Conservation (phyloP, 805 yeast genomes). For the Barnettozyma sucrosica region DNA sequence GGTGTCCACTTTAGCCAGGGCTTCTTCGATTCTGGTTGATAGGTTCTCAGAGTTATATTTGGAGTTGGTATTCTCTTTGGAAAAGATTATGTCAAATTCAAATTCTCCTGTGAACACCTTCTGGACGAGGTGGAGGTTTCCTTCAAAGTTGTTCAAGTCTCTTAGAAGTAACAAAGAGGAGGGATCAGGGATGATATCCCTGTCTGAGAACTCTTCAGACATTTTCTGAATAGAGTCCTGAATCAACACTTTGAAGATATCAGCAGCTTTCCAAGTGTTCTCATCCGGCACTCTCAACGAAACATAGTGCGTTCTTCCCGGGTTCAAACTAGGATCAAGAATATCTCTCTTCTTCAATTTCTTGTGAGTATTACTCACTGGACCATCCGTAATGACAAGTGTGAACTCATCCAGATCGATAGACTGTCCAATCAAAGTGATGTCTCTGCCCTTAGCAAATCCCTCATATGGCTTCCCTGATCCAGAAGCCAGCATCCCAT, state of each 20-base stretch:
- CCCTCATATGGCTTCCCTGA: conserved; percentile 30
- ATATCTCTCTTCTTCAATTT: conserved; percentile 22
- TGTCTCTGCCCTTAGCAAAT: conserved; percentile 29
- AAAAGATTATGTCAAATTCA: conserved; percentile 67
- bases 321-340: conserved; percentile 45
- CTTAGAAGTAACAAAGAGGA: conserved; percentile 49
- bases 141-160: conserved; percentile 54
- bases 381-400: conserved; percentile 53
- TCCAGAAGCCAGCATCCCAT: conserved; percentile 36
- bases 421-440: conserved; percentile 46
- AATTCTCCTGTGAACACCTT: conserved; percentile 67
- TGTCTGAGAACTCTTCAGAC: conserved; percentile 20
- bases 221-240: conserved; percentile 60
- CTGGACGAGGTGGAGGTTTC: conserved; percentile 77
- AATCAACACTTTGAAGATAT: conserved; percentile 61
- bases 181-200: conserved; percentile 27
- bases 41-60: conserved; percentile 32
- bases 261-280: conserved; percentile 72
- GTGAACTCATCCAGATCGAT: conserved; percentile 64
- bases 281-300: conserved; percentile 68
- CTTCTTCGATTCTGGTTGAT: conserved; percentile 10
- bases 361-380: conserved; percentile 41
- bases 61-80: conserved; percentile 38
- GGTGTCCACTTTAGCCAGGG: conserved; percentile 35
- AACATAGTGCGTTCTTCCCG: conserved; percentile 55